phyloP scores from a whole-genome alignment of 768 basidiomycete species.

The Termitomyces sp. region DNA sequence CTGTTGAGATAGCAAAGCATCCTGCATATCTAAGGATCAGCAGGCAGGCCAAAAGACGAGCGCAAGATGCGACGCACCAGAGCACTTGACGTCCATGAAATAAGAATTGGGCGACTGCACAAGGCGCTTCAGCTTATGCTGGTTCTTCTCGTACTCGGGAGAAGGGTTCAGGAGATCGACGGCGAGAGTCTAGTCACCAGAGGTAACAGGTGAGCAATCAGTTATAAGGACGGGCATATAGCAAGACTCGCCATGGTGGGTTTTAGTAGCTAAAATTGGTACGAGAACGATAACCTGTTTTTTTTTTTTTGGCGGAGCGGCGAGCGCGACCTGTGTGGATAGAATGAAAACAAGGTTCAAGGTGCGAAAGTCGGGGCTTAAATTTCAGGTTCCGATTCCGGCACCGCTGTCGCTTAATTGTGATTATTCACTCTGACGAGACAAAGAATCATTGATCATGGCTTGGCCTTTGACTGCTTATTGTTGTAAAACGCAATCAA shows the following conservation, averaged over 20 bases:
- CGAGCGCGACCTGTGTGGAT: constrained; percentile 35
- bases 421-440: background rate
- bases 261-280: constrained; percentile 18
- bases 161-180: constrained; percentile 97
- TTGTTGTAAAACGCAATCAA: background rate
- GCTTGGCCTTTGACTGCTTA: background rate
- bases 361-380: constrained; percentile 22
- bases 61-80: constrained; percentile 52
- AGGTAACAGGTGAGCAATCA: background rate
- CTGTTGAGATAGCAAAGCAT: constrained; percentile 93
- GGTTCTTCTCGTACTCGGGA: constrained; percentile 75
- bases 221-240: background rate
- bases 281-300: constrained; percentile 22
- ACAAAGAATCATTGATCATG: background rate
- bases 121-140: constrained; percentile 99
- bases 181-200: constrained; percentile 73
- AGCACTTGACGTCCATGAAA: constrained; percentile 99
- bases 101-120: constrained; percentile 98
- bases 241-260: constrained; percentile 25
- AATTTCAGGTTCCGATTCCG: constrained; percentile 23
- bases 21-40: constrained; percentile 39
- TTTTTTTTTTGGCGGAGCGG: constrained; percentile 23
- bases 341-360: constrained; percentile 34
- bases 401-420: constrained; percentile 15
- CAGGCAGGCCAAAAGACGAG: constrained; percentile 8